Base-by-base conservation (phyloP, 2,329 filamentous ascomycete genomes). In the Scedosporium dehoogii region DNA sequence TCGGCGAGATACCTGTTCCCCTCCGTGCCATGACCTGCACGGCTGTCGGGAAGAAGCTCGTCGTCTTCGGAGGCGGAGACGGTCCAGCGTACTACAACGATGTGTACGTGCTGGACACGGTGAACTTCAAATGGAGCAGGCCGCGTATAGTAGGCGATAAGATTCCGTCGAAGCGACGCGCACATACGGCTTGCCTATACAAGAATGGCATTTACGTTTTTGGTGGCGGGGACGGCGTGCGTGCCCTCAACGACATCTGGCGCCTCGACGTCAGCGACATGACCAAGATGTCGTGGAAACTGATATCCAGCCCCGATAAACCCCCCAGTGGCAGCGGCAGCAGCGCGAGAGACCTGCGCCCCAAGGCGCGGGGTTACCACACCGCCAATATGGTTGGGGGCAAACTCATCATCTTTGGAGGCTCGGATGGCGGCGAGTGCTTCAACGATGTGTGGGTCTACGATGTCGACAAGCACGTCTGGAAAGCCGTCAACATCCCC, bases 361-460 rank as follows among this genome's bases (percentile, higher is more conserved):
- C 86, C 21, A 86, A 85, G 69, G 84, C 86, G 21, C 77, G 86
- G 58, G 86, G 86, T 60, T 89, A 89, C 70, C 86, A 89, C 71
- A 89, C 86, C 4, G 86, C 86, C 66, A 89, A 89, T 70, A 88
- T 89, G 81, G 85, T 89, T 53, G 86, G 85, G 66, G 82, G 81
- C 73, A 89, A 89, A 74, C 81, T 89, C 65, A 88, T 89, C 71
- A 85, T 89, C 68, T 89, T 83, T 70, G 86, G 86, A 46, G 86
- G 86, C 41, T 87, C 84, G 3, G 86, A 89, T 70, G 86, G 86
- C 66, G 85, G 84, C 60, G 85, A 89, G 73, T 89, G 86, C 73
- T 89, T 89, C 73, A 82, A 86, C 70, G 86, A 89, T 69, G 86
- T 89, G 48, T 89, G 86, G 86, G 82, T 89, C 33, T 89, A 88